Evolutionary conservation across 768 basidiomycete genomes (phyloP).

Genomic region (Myochromella boudieri): DNA sequence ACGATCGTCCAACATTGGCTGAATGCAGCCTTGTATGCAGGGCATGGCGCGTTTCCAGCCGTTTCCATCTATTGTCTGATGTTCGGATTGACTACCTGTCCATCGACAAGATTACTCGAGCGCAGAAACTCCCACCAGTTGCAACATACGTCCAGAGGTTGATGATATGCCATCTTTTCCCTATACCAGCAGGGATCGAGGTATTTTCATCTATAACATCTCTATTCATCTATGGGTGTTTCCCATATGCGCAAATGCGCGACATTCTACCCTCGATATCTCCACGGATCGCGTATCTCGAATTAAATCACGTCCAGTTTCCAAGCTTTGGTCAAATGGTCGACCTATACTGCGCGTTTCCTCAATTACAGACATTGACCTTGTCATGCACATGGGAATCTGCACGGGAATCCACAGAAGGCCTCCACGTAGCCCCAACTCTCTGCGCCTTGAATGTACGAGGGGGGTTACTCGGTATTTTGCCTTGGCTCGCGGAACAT

Average conservation of each 20-base stretch:
- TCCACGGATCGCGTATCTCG: neutral
- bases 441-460: slow-evolving; percentile 5
- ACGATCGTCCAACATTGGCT: neutral
- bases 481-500: neutral
- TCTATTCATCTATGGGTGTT: slow-evolving; percentile 1
- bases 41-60: neutral
- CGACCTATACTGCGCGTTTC: neutral
- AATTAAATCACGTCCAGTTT: neutral
- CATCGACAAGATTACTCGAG: neutral
- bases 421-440: neutral
- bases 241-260: neutral
- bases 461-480: neutral
- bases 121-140: neutral
- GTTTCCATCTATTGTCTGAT: slow-evolving; percentile 5
- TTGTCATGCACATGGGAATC: slow-evolving; percentile 4
- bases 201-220: slow-evolving; percentile 5
- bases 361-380: neutral
- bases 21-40: slow-evolving; percentile 7
- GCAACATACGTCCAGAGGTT: slow-evolving; percentile 1
- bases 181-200: neutral
- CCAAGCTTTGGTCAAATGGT: slow-evolving; percentile 1
- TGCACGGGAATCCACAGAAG: neutral
- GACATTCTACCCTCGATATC: neutral
- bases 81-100: slow-evolving; percentile 1
- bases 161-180: slow-evolving; percentile 2